Conservation (phyloP, 2,329 filamentous ascomycete species). For the Ustulina deusta region DNA sequence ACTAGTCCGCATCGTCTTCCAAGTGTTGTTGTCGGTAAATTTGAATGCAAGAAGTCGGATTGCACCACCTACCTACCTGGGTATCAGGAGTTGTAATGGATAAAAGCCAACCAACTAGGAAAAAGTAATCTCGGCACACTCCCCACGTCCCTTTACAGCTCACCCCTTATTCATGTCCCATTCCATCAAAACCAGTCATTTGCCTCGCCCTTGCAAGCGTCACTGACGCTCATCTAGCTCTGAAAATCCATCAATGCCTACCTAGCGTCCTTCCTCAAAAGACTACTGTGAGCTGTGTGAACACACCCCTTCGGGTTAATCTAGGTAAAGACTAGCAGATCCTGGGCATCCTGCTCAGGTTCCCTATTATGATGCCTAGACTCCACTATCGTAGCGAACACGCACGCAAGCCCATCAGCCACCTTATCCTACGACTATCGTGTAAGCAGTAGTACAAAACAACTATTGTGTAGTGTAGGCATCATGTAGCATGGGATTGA, state of each 20-base stretch:
- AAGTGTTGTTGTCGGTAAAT: slow-evolving; percentile 8
- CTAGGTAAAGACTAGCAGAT: slow-evolving; percentile 12
- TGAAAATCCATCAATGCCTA: slow-evolving; percentile 18
- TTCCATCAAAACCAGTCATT: slow-evolving; percentile 28
- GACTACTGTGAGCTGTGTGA: neutral
- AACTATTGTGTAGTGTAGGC: neutral
- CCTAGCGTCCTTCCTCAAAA: neutral
- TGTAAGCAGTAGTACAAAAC: neutral
- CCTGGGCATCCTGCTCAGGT: slow-evolving; percentile 10
- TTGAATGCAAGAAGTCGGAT: slow-evolving; percentile 29
- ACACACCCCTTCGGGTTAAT: slow-evolving; percentile 18
- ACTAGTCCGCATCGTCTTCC: neutral
- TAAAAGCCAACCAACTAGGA: slow-evolving; percentile 27
- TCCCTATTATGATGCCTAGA: slow-evolving; percentile 8
- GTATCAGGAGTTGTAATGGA: slow-evolving; percentile 1
- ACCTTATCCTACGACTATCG: neutral
- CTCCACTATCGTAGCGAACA: neutral
- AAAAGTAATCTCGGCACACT: slow-evolving; percentile 42
- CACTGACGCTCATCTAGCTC: neutral
- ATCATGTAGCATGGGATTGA: no score
- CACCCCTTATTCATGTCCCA: slow-evolving; percentile 39
- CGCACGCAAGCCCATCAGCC: slow-evolving; percentile 1
- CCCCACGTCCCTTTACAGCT: slow-evolving; percentile 43
- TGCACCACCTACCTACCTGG: neutral
- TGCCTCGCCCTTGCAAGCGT: slow-evolving; percentile 29